Evolutionary conservation across 257 asterid genomes (phyloP), one percentile per base, ranked within the genome.

Genomic region (Handroanthus guayacan): DNA sequence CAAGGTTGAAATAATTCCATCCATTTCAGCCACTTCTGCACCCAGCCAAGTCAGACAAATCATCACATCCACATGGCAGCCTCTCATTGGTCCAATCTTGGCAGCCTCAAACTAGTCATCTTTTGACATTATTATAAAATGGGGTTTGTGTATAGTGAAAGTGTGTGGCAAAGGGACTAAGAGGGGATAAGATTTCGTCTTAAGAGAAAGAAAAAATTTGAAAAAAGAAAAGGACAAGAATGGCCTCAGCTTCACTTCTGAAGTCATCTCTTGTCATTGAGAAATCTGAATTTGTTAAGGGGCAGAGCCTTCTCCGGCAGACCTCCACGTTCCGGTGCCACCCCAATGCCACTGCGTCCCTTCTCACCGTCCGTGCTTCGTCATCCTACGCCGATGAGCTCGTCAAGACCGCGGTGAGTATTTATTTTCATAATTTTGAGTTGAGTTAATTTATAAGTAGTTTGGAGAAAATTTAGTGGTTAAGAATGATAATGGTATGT

Each of bases 221-320:
- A 20, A 16, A 1, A 16, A 18, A 18, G 45, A 41, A 36, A 62
- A 16, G 17, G n/a, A 9, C 45, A 18, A 65, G 31, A 25, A 87
- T 87, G 90, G 92, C 90, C 73, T 83, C 88, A 56, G 87, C 88
- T 36, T 85, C 92, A 75, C 87, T 87, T 67, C 87, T 87, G 55
- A 87, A 85, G 82, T 78, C 88, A 72, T 85, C 92, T 50, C 78
- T 77, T 16, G 86, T 87, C 65, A 76, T 85, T 65, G 90, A 82
- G 78, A 85, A 87, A 56, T 85, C 92, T 38, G 92, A 87, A 58
- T 85, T 86, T 70, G 69, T 85, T 2, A 87, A 83, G 79, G 92
- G 87, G 41, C 88, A 78, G 37, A 13, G 37, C 80, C 85, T 68
- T 68, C 45, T 87, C 51, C 86, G 87, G 34, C 90, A 81, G 39